Base-by-base conservation (phyloP, 1,284 basidiomycete species). In the Vanrija sp. region DNA sequence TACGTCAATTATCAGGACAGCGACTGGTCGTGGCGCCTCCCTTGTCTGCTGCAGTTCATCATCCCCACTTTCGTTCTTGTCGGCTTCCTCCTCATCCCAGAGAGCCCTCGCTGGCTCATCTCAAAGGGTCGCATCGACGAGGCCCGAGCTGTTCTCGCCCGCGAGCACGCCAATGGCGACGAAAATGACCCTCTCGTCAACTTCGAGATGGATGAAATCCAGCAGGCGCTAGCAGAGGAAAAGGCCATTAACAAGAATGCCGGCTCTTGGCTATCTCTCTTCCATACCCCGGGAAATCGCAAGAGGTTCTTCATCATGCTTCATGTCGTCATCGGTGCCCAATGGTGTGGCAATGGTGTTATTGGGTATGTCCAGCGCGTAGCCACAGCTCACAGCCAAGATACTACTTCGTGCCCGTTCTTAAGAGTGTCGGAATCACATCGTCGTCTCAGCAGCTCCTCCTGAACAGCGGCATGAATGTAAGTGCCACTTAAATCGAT, bases 401-500 rank as follows among this genome's bases (percentile, higher is more conserved):
- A 15, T 74, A 86, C 78, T 89, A 88, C 78, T 80, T 89, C 61
- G 84, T 80, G 77, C 80, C 83, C 65, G 85, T 89, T 54, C 82
- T 89, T 62, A 77, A 82, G 62, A 78, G 80, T 56, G 84, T 89
- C 55, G 87, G 86, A 48, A 85, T 90, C 66, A 83, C 81, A 10
- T 76, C 82, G 62, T 71, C 80, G 3, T 80, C 80, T 49, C 82
- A 80, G 52, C 85, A 85, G 72, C 80, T 86, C 28, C 82, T 86
- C 65, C 85, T 86, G 76, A 87, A 87, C 71, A 52, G 52, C 10
- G 34, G 34, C 34, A 34, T 34, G 34, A 34, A 34, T 12, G 34
- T 34, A n/a, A n/a, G n/a, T n/a, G n/a, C n/a, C n/a, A n/a, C n/a
- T n/a, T n/a, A n/a, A n/a, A n/a, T n/a, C n/a, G n/a, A n/a, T n/a